phyloP scores from a whole-genome alignment of 208 protist genomes.

The Angomonas ambiguus region DNA sequence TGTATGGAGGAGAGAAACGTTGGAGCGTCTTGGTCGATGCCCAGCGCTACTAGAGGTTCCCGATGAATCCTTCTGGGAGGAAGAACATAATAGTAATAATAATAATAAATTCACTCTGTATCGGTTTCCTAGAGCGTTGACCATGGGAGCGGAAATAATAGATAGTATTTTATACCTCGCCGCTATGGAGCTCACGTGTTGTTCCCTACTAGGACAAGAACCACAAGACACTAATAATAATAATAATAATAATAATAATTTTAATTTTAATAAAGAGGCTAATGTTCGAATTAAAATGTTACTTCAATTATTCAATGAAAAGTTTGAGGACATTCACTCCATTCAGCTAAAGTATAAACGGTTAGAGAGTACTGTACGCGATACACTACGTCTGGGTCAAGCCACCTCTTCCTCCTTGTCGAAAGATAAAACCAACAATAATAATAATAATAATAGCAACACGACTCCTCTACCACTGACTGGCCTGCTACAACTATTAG shows the following conservation, averaged over 20 bases:
- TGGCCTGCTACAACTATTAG: not conserved
- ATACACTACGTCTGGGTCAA: too few relatives aligned
- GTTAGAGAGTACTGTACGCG: too few relatives aligned
- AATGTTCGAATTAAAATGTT: constrained; percentile 43
- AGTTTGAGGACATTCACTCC: constrained; percentile 42
- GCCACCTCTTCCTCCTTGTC: too few relatives aligned
- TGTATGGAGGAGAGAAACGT: constrained; percentile 22
- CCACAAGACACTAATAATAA: not conserved
- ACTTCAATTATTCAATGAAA: constrained; percentile 61
- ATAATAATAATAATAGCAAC: not conserved
- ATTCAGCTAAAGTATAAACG: not conserved
- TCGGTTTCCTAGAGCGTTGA: constrained; percentile 47
- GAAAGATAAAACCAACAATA: not conserved
- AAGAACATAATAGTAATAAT: not conserved
- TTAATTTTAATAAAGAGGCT: constrained; percentile 12
- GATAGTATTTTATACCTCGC: constrained; percentile 64
- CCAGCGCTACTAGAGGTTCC: constrained; percentile 42
- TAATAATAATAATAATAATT: constrained; percentile 4
- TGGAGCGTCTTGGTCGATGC: constrained; percentile 49
- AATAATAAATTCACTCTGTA: constrained; percentile 7
- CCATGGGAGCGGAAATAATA: constrained; percentile 38
- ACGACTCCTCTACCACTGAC: not conserved
- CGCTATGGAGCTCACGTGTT: constrained; percentile 33
- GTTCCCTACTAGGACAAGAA: not conserved
- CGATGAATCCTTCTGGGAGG: not conserved